Percentiles rank a stretch among this genome's conserved stretches.
These are phyloP conservation scores for Flaveria sonorensis DNA, from an alignment of 129 eudicot genomes.

Conservation along the genomic window DNA sequence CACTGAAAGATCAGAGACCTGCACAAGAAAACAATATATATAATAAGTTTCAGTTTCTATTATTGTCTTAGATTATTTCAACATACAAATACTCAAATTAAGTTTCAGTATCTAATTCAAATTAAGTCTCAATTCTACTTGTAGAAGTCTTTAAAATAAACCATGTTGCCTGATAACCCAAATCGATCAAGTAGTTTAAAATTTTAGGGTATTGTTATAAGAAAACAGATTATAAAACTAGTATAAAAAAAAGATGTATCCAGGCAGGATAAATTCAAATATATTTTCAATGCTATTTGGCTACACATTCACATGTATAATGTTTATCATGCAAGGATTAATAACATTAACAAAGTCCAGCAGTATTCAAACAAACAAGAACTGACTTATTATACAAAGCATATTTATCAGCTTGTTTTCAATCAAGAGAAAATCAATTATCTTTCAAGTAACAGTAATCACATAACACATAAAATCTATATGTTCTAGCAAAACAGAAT, in stretches of 20 bases:
- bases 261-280: background rate
- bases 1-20: constrained; percentile 69
- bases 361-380: background rate
- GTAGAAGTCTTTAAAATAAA: background rate
- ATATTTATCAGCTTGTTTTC: background rate
- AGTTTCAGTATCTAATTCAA: background rate
- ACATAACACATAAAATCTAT: background rate
- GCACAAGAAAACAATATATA: background rate
- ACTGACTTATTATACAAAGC: background rate
- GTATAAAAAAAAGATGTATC: background rate
- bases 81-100: background rate
- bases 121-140: background rate
- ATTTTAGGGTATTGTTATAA: too few species aligned
- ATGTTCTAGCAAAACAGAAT: background rate
- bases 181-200: background rate
- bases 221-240: too few species aligned
- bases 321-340: background rate
- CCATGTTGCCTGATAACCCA: background rate
- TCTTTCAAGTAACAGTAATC: background rate
- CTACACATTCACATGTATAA: background rate
- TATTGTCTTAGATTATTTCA: background rate
- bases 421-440: background rate
- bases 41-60: background rate
- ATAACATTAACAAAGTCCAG: background rate
- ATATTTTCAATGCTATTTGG: background rate